Evolutionary conservation across 345 rosid genomes (phyloP), one percentile per base, ranked within the genome.

Genomic region (Salix viminalis): DNA sequence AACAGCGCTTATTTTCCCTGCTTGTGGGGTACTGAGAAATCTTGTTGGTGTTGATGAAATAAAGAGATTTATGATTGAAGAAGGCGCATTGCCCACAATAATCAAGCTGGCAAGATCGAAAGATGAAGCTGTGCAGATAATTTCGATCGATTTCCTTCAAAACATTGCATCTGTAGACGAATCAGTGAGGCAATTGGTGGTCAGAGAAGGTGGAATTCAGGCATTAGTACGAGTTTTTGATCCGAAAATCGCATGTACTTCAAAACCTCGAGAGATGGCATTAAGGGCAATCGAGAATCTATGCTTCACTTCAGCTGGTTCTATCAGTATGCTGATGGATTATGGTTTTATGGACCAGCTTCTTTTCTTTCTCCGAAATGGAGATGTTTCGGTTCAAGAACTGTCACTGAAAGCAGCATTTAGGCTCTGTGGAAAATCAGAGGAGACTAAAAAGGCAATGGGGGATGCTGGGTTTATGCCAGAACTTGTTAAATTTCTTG

Each of bases 41-140:
- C 94, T 96, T 15, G 85, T 85, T 23, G 89, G 88, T 24, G 94
- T 96, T 65, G 96, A 93, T 76, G 99, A 96, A 78, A 93, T 96
- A 26, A 93, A 88, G 86, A 84, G 94, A 75, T 93, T 85, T 77
- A 89, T 92, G 88, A 82, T 90, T 16, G 99, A 96, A 28, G 98
- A 92, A 81, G 94, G 89, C 1, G 94, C 86, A 1, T 66, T 96
- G 54, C 65, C 87, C 0, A 86, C 81, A 2, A 93, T 92, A 75
- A 72, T 90, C 80, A 92, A 85, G 86, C 97, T 96, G 13, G 65
- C 84, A 48, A 86, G 89, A 71, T 92, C 97, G 0, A 90, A 75
- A 69, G 90, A 89, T 50, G 98, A 96, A 76, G 79, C 81, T 44
- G 90, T 91, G 80, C 98, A 87, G 88, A 84, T 90, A 58, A 91